Percentiles rank a stretch among this genome's conserved stretches.
These are phyloP conservation scores for Tetrahymena malaccensis DNA, from an alignment of 73 alveolate genomes.

Conservation along the genomic window DNA sequence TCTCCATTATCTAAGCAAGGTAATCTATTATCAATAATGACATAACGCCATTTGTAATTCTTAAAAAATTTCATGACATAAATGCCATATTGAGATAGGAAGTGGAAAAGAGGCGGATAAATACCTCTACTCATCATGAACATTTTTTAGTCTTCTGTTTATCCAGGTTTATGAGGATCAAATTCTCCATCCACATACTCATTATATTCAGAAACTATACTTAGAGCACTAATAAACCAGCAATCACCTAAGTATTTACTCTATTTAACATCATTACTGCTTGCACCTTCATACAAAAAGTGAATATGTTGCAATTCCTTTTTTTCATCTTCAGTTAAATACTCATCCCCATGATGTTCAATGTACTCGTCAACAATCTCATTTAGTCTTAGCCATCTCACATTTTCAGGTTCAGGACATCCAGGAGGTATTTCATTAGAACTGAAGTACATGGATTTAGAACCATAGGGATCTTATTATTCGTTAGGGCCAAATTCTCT, in stretches of 20 bases:
- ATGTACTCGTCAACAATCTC: slow-evolving; percentile 16
- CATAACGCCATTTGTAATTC: slow-evolving; percentile 50
- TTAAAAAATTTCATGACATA: slow-evolving; percentile 64
- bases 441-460: slow-evolving; percentile 16
- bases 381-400: slow-evolving; percentile 30
- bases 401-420: slow-evolving; percentile 39
- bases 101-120: slow-evolving; percentile 23
- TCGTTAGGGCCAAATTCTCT: slow-evolving; percentile 52
- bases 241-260: slow-evolving; percentile 51
- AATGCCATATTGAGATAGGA: slow-evolving; percentile 46
- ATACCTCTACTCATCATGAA: slow-evolving; percentile 1
- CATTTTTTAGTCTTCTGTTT: background rate
- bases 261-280: slow-evolving; percentile 42
- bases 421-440: slow-evolving; percentile 2
- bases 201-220: slow-evolving; percentile 30
- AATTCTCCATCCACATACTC: slow-evolving; percentile 13
- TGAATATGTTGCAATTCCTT: background rate
- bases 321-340: background rate
- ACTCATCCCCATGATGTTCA: background rate
- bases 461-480: slow-evolving; percentile 28
- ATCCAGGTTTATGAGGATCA: background rate
- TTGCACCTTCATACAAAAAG: slow-evolving; percentile 38
- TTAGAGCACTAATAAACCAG: slow-evolving; percentile 46
- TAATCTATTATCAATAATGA: slow-evolving; percentile 65
- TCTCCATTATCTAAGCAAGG: slow-evolving; percentile 40